phyloP scores from a whole-genome alignment of 2,329 filamentous ascomycete species.

The Ophiosphaerella korrae region DNA sequence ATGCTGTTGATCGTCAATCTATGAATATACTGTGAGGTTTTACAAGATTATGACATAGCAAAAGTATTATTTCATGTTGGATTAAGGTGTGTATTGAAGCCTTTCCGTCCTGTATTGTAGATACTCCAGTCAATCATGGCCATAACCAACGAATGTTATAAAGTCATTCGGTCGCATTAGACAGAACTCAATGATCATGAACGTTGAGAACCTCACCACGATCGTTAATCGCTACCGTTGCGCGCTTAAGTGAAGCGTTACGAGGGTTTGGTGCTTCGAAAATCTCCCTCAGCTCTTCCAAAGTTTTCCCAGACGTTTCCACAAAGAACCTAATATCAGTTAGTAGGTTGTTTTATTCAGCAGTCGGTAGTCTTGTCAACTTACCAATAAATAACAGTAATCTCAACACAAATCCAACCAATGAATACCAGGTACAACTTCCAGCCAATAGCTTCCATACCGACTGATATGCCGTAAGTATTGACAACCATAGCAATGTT shows the following conservation, averaged over 20 bases:
- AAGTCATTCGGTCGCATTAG: too few relatives aligned
- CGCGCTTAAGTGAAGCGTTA: conserved; percentile 28
- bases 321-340: conserved; percentile 34
- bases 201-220: conserved; percentile 32
- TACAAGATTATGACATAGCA: too few relatives aligned
- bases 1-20: too few relatives aligned
- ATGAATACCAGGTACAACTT: conserved; percentile 41
- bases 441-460: conserved; percentile 40
- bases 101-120: too few relatives aligned
- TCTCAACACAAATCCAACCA: conserved; percentile 39
- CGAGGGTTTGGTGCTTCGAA: conserved; percentile 38
- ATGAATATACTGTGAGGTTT: too few relatives aligned
- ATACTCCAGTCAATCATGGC: too few relatives aligned
- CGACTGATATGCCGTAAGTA: conserved; percentile 40
- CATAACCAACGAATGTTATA: too few relatives aligned
- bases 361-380: background rate
- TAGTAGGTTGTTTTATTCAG: background rate
- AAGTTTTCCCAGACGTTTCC: conserved; percentile 40
- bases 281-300: conserved; percentile 40
- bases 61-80: too few relatives aligned
- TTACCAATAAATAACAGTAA: conserved; percentile 29
- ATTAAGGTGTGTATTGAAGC: too few relatives aligned
- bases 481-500: conserved; percentile 43
- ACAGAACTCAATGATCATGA: background rate
- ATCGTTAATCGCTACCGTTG: conserved; percentile 33